A percentile compares a stretch with the other conserved stretches of the same genome.
phyloP scores from a whole-genome alignment of 225 moss, liverwort and hornwort species.

The Anthoceros angustus region DNA sequence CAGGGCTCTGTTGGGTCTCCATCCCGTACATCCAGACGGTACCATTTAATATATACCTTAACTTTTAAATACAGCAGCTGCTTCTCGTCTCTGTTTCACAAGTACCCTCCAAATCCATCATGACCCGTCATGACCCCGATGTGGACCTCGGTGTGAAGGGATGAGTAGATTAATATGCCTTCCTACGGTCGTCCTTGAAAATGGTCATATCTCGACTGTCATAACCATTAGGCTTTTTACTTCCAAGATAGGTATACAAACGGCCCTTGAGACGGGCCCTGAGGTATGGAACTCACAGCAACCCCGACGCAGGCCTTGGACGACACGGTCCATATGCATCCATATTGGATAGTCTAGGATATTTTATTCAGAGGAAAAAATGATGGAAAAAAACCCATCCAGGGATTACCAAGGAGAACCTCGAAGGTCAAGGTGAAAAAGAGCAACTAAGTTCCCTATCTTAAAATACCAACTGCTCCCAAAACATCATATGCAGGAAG shows the following conservation, averaged over 20 bases:
- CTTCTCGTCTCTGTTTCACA: constrained; percentile 75
- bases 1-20: constrained; percentile 69
- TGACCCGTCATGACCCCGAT: constrained; percentile 78
- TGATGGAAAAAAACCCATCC: too few relatives aligned
- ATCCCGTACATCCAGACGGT: constrained; percentile 83
- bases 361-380: too few relatives aligned
- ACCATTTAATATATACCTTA: constrained; percentile 72
- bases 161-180: constrained; percentile 85
- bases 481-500: too few relatives aligned
- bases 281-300: constrained; percentile 60
- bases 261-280: constrained; percentile 31
- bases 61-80: constrained; percentile 89
- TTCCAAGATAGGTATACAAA: constrained; percentile 72
- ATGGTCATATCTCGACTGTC: constrained; percentile 97
- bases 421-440: too few relatives aligned
- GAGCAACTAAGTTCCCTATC: too few relatives aligned
- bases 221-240: constrained; percentile 78
- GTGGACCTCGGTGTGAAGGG: constrained; percentile 78
- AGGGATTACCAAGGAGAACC: too few relatives aligned
- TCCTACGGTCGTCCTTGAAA: constrained; percentile 79
- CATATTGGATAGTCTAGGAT: too few relatives aligned
- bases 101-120: constrained; percentile 63
- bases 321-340: constrained; percentile 86
- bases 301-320: constrained; percentile 90
- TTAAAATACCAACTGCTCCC: too few relatives aligned